Percentiles rank a stretch among this genome's conserved stretches.
phyloP scores from a whole-genome alignment of 306 rosid genomes.

The Glycine tomentella region DNA sequence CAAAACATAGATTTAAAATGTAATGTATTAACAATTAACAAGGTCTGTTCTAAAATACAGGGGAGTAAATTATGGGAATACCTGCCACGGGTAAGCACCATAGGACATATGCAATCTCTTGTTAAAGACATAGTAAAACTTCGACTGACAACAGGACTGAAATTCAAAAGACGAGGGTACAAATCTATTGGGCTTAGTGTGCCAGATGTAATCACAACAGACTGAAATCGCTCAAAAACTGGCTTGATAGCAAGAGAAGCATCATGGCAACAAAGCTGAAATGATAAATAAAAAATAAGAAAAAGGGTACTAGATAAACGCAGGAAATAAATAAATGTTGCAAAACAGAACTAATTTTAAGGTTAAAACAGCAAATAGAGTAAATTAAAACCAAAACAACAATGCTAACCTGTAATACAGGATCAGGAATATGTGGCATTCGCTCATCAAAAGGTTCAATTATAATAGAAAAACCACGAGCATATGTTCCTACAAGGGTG shows the following conservation, averaged over 20 bases:
- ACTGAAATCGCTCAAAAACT: constrained; percentile 93
- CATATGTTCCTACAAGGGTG: constrained; percentile 92
- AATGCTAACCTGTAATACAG: constrained; percentile 83
- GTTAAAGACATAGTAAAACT: constrained; percentile 98
- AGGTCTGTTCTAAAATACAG: constrained; percentile 18
- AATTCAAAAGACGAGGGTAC: constrained; percentile 91
- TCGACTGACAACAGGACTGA: constrained; percentile 93
- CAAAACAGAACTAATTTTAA: background rate
- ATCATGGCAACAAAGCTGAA: constrained; percentile 97
- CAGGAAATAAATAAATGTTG: constrained; percentile 12
- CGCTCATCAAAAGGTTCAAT: constrained; percentile 96
- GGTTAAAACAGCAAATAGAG: constrained; percentile 14
- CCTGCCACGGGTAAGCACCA: constrained; percentile 99
- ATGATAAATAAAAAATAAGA: constrained; percentile 23
- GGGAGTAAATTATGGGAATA: constrained; percentile 46
- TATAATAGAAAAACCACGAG: constrained; percentile 92
- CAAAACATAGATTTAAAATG: constrained; percentile 24
- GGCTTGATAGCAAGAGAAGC: constrained; percentile 98
- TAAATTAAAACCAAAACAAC: constrained; percentile 28
- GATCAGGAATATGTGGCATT: constrained; percentile 99
- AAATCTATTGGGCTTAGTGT: constrained; percentile 96
- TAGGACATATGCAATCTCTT: constrained; percentile 99
- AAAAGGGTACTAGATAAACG: constrained; percentile 2
- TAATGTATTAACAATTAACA: background rate
- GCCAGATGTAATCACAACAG: constrained; percentile 95